Conservation (phyloP, 768 basidiomycete species). For the Boletus patriciae region DNA sequence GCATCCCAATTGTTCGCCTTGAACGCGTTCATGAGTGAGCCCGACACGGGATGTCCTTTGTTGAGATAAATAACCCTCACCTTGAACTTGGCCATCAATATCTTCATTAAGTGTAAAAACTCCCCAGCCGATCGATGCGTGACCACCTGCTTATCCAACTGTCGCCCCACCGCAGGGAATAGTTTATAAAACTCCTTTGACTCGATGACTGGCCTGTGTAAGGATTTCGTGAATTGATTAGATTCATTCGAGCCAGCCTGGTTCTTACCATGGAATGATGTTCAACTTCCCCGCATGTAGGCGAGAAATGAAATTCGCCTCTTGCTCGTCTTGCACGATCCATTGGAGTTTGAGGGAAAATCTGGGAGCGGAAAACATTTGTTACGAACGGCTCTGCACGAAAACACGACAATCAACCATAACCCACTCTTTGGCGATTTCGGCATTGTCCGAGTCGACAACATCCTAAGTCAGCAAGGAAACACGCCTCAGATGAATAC, state of each 20-base stretch:
- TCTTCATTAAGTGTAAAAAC: constrained; percentile 59
- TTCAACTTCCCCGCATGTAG: constrained; percentile 55
- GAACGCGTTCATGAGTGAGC: neutral
- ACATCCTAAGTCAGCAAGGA: constrained; percentile 48
- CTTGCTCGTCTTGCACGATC: constrained; percentile 64
- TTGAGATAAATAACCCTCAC: constrained; percentile 26
- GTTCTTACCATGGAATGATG: constrained; percentile 56
- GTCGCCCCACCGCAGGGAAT: constrained; percentile 48
- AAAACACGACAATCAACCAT: neutral
- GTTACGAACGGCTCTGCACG: neutral
- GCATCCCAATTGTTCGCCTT: constrained; percentile 67
- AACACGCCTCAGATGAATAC: neutral
- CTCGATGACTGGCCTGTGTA: constrained; percentile 54
- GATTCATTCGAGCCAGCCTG: neutral
- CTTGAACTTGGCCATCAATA: constrained; percentile 67
- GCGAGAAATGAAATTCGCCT: constrained; percentile 59
- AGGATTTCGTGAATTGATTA: too few species aligned
- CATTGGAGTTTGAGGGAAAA: constrained; percentile 57
- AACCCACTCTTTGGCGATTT: constrained; percentile 58
- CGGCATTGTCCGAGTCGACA: constrained; percentile 57
- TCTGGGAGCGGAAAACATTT: constrained; percentile 26
- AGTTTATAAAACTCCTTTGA: constrained; percentile 58
- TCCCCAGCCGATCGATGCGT: constrained; percentile 53
- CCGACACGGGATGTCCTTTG: neutral
- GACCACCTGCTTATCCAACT: constrained; percentile 47